A percentile compares a stretch with the other conserved stretches of the same genome.
Conservation (phyloP, 768 basidiomycete species). For the Daedaleopsis nitida region DNA sequence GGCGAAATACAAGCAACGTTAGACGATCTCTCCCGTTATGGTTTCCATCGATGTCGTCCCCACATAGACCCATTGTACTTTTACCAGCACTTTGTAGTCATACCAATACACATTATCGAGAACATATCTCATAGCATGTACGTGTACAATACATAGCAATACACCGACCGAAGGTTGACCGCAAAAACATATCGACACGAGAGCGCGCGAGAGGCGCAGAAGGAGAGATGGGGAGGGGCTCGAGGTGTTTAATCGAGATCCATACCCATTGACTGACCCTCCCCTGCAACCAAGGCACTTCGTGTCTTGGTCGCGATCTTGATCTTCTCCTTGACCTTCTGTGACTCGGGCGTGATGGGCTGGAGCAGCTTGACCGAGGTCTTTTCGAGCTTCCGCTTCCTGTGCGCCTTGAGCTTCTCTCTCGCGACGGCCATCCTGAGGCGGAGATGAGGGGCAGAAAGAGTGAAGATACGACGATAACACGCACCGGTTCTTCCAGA, state of each 20-base stretch:
- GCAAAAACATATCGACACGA: slow-evolving; percentile 17
- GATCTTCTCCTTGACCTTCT: slow-evolving; percentile 75
- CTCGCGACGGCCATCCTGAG: slow-evolving; percentile 82
- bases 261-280: slow-evolving; percentile 91
- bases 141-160: slow-evolving; percentile 24
- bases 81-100: slow-evolving; percentile 20
- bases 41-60: slow-evolving; percentile 4
- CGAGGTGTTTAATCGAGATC: slow-evolving; percentile 59
- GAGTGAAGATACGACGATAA: not conserved
- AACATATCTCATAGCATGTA: slow-evolving; percentile 22
- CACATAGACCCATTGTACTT: slow-evolving; percentile 8
- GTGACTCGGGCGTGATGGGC: slow-evolving; percentile 52
- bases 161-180: slow-evolving; percentile 15
- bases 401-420: slow-evolving; percentile 75
- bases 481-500: slow-evolving; percentile 88
- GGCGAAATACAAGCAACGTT: slow-evolving; percentile 91
- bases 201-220: not conserved
- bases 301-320: slow-evolving; percentile 62
- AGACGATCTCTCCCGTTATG: slow-evolving; percentile 14
- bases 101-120: slow-evolving; percentile 18
- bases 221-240: not conserved
- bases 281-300: slow-evolving; percentile 79
- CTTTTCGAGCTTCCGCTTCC: slow-evolving; percentile 61
- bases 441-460: not conserved
- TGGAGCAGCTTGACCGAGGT: slow-evolving; percentile 65